These are phyloP conservation scores for Aciculosporium take DNA, from an alignment of 2,329 filamentous ascomycete species.

Conservation along the genomic window DNA sequence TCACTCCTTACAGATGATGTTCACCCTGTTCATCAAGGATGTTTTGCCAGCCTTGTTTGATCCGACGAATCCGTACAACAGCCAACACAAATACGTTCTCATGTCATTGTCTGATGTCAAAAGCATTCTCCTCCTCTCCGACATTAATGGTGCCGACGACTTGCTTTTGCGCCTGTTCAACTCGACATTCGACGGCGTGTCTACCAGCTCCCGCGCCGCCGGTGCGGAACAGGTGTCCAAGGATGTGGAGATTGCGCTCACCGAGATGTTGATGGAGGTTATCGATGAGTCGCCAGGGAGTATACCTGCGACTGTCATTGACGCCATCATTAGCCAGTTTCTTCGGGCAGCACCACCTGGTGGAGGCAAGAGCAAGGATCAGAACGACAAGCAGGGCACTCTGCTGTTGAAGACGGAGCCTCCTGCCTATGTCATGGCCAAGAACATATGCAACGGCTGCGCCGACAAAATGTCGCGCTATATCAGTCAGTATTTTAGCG, in stretches of 20 bases:
- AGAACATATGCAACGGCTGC: constrained; percentile 77
- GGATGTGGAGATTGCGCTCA: constrained; percentile 89
- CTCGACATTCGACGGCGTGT: constrained; percentile 82
- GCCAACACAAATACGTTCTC: constrained; percentile 83
- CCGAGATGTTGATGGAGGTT: constrained; percentile 65
- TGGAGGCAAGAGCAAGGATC: constrained; percentile 44
- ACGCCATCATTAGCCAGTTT: constrained; percentile 92
- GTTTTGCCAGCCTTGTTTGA: constrained; percentile 77
- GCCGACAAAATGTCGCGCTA: constrained; percentile 91
- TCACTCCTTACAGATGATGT: constrained; percentile 60
- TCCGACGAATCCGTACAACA: constrained; percentile 78
- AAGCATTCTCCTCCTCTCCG: constrained; percentile 81
- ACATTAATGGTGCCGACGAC: constrained; percentile 68
- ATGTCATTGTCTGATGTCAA: constrained; percentile 83
- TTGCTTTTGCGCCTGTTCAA: constrained; percentile 74
- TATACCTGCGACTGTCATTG: constrained; percentile 69
- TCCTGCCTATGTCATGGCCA: constrained; percentile 90
- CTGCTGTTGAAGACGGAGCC: constrained; percentile 78
- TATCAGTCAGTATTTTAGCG: constrained; percentile 91
- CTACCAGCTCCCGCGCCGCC: constrained; percentile 57
- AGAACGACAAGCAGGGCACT: constrained; percentile 68
- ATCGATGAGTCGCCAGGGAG: constrained; percentile 67
- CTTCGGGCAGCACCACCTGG: constrained; percentile 67
- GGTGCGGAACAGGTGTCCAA: constrained; percentile 75
- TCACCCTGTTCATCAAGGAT: constrained; percentile 70